phyloP scores from a whole-genome alignment of 1,284 basidiomycete species.

The Trametes pubescens region DNA sequence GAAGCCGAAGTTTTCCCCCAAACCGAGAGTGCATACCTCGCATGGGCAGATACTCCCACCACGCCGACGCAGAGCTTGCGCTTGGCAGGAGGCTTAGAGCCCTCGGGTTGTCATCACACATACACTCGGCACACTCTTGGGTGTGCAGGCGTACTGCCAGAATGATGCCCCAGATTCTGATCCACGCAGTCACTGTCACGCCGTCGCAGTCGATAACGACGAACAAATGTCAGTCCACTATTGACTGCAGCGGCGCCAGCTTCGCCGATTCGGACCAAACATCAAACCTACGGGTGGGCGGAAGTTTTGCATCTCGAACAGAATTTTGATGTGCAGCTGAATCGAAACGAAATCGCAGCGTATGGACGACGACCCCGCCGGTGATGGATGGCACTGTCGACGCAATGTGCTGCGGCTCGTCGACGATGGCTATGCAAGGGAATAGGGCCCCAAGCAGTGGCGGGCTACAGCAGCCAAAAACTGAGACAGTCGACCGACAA shows the following conservation, averaged over 20 bases:
- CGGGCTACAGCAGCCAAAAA: background rate
- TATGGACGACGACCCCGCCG: background rate
- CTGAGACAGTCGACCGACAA: no score
- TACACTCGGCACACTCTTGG: background rate
- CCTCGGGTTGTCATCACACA: background rate
- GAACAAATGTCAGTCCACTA: constrained; percentile 1
- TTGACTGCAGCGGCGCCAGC: constrained; percentile 1
- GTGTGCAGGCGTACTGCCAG: background rate
- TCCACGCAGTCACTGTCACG: constrained; percentile 2
- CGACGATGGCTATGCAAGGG: background rate
- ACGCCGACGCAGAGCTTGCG: constrained; percentile 7
- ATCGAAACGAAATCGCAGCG: background rate
- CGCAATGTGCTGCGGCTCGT: constrained; percentile 2
- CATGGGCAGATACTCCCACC: constrained; percentile 30
- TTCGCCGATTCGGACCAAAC: background rate
- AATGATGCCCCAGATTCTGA: background rate
- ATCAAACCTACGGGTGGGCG: background rate
- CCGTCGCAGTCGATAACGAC: constrained; percentile 11
- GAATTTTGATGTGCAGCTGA: background rate
- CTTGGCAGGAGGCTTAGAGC: constrained; percentile 8
- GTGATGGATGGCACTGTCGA: constrained; percentile 2
- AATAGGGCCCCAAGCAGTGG: background rate
- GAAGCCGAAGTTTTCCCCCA: constrained; percentile 31
- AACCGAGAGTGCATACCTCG: constrained; percentile 24
- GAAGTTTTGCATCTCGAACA: background rate